Base-by-base conservation (phyloP, 768 basidiomycete genomes). In the Podaxis mareebaensis region DNA sequence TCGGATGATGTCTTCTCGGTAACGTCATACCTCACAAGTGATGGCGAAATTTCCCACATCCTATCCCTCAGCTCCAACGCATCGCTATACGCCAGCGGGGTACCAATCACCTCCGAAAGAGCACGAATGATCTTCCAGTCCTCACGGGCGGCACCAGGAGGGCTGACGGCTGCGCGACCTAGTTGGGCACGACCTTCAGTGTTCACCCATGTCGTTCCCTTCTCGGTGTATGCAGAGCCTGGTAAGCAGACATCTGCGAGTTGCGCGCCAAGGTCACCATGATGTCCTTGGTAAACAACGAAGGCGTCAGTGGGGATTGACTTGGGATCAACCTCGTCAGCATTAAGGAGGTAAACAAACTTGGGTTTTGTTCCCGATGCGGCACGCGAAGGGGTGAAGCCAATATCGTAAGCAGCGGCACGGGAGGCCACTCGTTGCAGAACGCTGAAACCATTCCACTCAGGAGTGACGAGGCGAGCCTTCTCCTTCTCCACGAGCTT, bases 101-200 rank as follows among this genome's bases (percentile, higher is more conserved):
- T 68, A 22, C 89, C 93, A n/a, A 94, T 73, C 39, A 95, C 80
- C 72, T 99, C 97, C 10, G 93, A 94, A 2, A 99, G 78, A 0
- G 96, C 97, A 46, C 96, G 89, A 67, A 98, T 83, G 70, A 98
- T 91, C 81, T 97, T 96, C 95, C 95, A 98, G 70, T 99, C 97
- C 75, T 99, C 97, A 44, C 97, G 80, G 3, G 93, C 86, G 1
- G 95, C 93, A 48, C 96, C 97, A n/a, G 97, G 97, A 24, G 95
- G 91, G 2, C 90, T 85, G 2, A 99, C 96, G 7, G 96, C 96
- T 1, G 92, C 88, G 51, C 97, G 84, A 22, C 94, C 94, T 12
- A 96, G 77, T 76, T 99, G 97, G 20, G 91, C 79, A 28, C 96
- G 85, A 39, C 97, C 97, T 74, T 99, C 97, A 0, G 95, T 95